Conservation (phyloP, 1,139 yeast species). For the Candida sp. region DNA sequence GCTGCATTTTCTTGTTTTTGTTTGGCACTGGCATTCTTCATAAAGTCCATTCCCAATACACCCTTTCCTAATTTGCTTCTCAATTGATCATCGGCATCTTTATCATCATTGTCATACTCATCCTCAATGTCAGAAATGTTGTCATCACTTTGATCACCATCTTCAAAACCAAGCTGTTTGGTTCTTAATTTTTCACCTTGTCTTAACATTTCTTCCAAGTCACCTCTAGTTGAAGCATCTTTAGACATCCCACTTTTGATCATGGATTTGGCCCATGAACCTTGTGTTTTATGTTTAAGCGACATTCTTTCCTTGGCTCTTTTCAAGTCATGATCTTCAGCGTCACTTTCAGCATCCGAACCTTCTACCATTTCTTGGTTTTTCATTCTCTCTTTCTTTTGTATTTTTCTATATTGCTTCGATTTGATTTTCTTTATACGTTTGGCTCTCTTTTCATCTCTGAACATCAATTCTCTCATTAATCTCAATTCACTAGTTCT, state of each 20-base stretch:
- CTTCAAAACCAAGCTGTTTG: conserved; percentile 69
- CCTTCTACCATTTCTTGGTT: conserved; percentile 70
- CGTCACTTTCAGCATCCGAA: conserved; percentile 47
- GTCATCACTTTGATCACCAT: conserved; percentile 51
- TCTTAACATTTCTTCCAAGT: conserved; percentile 90
- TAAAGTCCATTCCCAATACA: conserved; percentile 88
- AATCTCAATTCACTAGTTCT: conserved; percentile 80
- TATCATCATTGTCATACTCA: conserved; percentile 35
- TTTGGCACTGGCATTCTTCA: conserved; percentile 81
- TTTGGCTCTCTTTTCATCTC: conserved; percentile 89
- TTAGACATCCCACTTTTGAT: conserved; percentile 87
- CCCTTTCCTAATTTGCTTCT: conserved; percentile 70
- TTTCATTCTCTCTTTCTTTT: conserved; percentile 77
- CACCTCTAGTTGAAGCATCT: conserved; percentile 79
- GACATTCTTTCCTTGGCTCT: conserved; percentile 94
- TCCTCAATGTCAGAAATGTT: conserved; percentile 50
- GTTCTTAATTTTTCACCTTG: conserved; percentile 77
- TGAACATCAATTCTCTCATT: conserved; percentile 94
- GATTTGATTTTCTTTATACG: conserved; percentile 94
- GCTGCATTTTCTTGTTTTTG: conserved; percentile 53
- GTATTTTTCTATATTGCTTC: conserved; percentile 80
- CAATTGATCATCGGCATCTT: conserved; percentile 24
- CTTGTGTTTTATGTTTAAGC: conserved; percentile 81
- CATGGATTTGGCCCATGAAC: conserved; percentile 91
- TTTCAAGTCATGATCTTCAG: conserved; percentile 64